These are phyloP conservation scores for Danielia reshetovae DNA, from an alignment of 805 yeast genomes.

Conservation along the genomic window DNA sequence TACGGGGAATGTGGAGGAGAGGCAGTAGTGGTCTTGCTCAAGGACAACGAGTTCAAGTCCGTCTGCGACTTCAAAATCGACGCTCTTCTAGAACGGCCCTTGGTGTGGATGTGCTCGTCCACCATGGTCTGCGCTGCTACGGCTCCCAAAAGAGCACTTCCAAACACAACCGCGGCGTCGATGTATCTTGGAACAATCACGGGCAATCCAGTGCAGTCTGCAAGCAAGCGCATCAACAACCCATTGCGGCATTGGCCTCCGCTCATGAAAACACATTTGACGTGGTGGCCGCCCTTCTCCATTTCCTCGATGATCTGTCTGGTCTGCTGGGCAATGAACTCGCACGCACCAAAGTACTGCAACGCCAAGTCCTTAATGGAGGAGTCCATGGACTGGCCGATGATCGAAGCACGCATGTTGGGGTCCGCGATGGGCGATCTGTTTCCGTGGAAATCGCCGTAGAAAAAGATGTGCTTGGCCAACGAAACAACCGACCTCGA, in stretches of 20 bases:
- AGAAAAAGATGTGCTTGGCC: conserved; percentile 82
- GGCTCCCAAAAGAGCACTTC: conserved; percentile 93
- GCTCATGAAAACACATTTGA: conserved; percentile 77
- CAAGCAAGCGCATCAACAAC: conserved; percentile 80
- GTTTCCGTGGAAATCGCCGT: conserved; percentile 96
- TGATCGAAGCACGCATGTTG: conserved; percentile 83
- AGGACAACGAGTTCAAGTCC: conserved; percentile 20
- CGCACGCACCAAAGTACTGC: conserved; percentile 89
- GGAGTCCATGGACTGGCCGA: conserved; percentile 89
- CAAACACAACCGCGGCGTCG: conserved; percentile 96
- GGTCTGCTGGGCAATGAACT: conserved; percentile 96
- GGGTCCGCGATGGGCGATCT: conserved; percentile 98
- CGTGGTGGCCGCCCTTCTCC: conserved; percentile 73
- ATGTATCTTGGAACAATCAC: conserved; percentile 90
- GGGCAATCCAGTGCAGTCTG: conserved; percentile 90
- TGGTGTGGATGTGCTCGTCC: conserved; percentile 28
- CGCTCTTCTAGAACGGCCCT: conserved; percentile 35
- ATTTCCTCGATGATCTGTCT: conserved; percentile 89
- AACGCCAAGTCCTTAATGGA: conserved; percentile 82
- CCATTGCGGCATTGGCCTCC: conserved; percentile 98
- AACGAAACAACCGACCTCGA: conserved; percentile 73
- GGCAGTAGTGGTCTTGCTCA: conserved; percentile 6
- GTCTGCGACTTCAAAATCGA: conserved; percentile 31
- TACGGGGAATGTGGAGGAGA: conserved; percentile 56
- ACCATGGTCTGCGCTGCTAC: conserved; percentile 75